A percentile compares a stretch with the other conserved stretches of the same genome.
Evolutionary conservation across 345 rosid genomes (phyloP).

Genomic region (Barbarea vulgaris): DNA sequence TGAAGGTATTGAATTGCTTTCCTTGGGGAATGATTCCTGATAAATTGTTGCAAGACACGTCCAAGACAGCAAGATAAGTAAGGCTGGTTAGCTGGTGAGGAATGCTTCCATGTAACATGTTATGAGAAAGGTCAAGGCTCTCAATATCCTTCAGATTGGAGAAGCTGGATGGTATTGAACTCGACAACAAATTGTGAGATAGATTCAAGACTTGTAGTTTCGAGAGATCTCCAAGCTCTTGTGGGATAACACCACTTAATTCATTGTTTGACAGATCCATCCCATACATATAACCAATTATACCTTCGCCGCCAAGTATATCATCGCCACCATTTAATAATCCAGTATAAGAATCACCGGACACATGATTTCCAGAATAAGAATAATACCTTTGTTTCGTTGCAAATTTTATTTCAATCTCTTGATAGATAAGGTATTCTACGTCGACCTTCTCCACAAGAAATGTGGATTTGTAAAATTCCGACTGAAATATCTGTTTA

Average conservation of each 20-base stretch:
- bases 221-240: slow-evolving; percentile 29
- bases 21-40: slow-evolving; percentile 13
- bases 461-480: neutral
- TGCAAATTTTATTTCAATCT: neutral
- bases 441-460: neutral
- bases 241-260: slow-evolving; percentile 38
- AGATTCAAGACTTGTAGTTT: slow-evolving; percentile 20
- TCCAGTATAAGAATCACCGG: too few species aligned
- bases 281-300: slow-evolving; percentile 32
- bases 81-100: slow-evolving; percentile 11
- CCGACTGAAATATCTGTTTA: neutral
- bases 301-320: too few species aligned
- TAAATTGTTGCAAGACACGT: slow-evolving; percentile 15
- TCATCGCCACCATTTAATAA: too few species aligned
- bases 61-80: neutral
- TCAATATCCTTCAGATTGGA: slow-evolving; percentile 37
- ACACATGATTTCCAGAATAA: neutral
- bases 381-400: neutral
- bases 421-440: neutral
- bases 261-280: slow-evolving; percentile 45
- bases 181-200: slow-evolving; percentile 35
- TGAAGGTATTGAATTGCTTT: neutral
- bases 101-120: slow-evolving; percentile 10
- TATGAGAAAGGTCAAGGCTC: slow-evolving; percentile 37
- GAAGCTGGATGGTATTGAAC: slow-evolving; percentile 29